Percentiles rank a stretch among this genome's conserved stretches.
Evolutionary conservation across 768 basidiomycete genomes (phyloP).

Genomic region (Boletus rubroflammeus): DNA sequence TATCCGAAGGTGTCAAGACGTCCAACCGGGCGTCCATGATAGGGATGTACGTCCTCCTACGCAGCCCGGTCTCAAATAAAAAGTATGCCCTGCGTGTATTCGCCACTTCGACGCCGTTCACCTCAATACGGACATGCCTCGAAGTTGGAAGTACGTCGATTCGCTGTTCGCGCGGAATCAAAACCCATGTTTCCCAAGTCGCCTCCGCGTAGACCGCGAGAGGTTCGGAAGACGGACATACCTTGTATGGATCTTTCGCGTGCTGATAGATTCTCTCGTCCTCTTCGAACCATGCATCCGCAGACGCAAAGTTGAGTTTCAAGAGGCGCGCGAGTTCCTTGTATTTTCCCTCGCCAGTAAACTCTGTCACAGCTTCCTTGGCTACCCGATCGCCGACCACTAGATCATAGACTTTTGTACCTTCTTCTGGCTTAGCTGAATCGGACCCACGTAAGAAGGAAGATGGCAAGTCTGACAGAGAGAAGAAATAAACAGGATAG

Average conservation of each 20-base stretch:
- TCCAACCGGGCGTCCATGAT: conserved; percentile 52
- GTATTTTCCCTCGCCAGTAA: conserved; percentile 25
- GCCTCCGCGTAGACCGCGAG: background rate
- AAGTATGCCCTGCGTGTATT: conserved; percentile 52
- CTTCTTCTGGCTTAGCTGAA: conserved; percentile 28
- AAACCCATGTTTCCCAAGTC: too few relatives aligned
- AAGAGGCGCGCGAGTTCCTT: conserved; percentile 45
- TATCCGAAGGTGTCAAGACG: conserved; percentile 44
- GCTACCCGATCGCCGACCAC: conserved; percentile 40
- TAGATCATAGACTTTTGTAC: conserved; percentile 43
- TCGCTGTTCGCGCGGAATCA: conserved; percentile 36
- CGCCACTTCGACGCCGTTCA: conserved; percentile 60
- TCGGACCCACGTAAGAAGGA: conserved; percentile 38
- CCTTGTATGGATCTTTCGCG: conserved; percentile 70
- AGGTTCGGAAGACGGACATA: conserved; percentile 17
- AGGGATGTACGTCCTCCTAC: conserved; percentile 58
- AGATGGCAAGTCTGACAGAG: conserved; percentile 40
- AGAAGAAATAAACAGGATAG: conserved; percentile 58
- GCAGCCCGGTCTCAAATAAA: conserved; percentile 56
- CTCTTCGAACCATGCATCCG: conserved; percentile 69
- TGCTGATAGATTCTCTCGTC: conserved; percentile 60
- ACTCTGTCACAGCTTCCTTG: conserved; percentile 37
- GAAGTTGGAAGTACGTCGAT: conserved; percentile 60
- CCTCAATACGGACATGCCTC: conserved; percentile 55
- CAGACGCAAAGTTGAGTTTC: conserved; percentile 45